phyloP scores from a whole-genome alignment of 2,329 filamentous ascomycete genomes.

The Chaetomium sp. region DNA sequence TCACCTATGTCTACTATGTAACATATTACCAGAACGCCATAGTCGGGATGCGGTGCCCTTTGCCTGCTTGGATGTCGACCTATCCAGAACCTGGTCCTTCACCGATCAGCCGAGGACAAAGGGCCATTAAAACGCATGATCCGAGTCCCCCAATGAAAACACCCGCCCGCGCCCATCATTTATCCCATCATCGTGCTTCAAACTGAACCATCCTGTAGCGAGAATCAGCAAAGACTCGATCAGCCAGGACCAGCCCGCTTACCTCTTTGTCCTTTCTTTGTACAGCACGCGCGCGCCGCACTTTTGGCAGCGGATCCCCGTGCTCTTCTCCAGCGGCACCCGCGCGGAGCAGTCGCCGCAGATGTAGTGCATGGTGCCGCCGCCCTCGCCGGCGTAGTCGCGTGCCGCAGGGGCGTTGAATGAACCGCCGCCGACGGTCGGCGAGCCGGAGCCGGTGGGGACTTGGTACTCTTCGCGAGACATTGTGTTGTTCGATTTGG shows the following conservation, averaged over 20 bases:
- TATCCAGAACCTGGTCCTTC: not conserved
- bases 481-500: slow-evolving; percentile 46
- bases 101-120: not conserved
- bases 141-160: not conserved
- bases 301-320: slow-evolving; percentile 84
- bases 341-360: slow-evolving; percentile 85
- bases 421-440: slow-evolving; percentile 38
- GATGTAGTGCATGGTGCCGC: slow-evolving; percentile 63
- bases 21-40: slow-evolving; percentile 11
- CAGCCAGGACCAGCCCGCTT: slow-evolving; percentile 40
- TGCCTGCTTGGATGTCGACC: not conserved
- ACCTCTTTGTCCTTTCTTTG: slow-evolving; percentile 98
- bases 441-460: slow-evolving; percentile 53
- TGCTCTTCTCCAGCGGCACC: slow-evolving; percentile 73
- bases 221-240: slow-evolving; percentile 28
- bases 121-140: not conserved
- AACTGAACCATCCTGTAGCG: slow-evolving; percentile 89
- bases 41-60: too few relatives aligned
- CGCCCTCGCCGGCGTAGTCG: slow-evolving; percentile 46
- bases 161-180: not conserved
- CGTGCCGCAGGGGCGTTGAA: slow-evolving; percentile 33
- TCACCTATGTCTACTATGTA: not conserved
- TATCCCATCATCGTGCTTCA: slow-evolving; percentile 70
- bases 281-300: slow-evolving; percentile 95
- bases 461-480: slow-evolving; percentile 79